These are phyloP conservation scores for Fonsecaea nubica DNA, from an alignment of 2,329 filamentous ascomycete species.

Conservation along the genomic window DNA sequence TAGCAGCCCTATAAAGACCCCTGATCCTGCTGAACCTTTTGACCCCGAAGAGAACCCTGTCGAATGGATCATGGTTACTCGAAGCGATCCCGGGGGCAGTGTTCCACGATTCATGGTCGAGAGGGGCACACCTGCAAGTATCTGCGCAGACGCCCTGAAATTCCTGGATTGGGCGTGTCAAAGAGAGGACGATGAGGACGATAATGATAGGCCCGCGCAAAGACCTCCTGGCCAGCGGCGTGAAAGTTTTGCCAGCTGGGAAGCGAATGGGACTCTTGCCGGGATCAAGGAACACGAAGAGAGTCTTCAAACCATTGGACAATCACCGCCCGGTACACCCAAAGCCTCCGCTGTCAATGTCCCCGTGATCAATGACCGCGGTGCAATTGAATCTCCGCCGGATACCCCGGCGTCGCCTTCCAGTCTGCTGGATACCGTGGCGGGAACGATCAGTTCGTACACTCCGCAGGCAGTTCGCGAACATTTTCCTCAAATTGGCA, in stretches of 20 bases:
- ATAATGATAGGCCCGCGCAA: constrained; percentile 33
- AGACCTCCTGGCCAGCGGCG: constrained; percentile 26
- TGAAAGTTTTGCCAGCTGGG: constrained; percentile 39
- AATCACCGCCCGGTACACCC: constrained; percentile 18
- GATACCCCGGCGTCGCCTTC: constrained; percentile 22
- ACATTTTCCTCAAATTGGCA: constrained; percentile 43
- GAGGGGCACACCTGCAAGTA: constrained; percentile 80
- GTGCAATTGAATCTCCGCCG: neutral
- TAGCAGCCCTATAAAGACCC: constrained; percentile 9
- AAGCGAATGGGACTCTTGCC: constrained; percentile 41
- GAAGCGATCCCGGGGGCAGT: constrained; percentile 85
- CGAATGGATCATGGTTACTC: constrained; percentile 92
- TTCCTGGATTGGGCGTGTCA: constrained; percentile 79
- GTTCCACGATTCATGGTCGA: constrained; percentile 93
- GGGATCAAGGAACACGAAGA: constrained; percentile 38
- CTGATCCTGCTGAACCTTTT: constrained; percentile 34
- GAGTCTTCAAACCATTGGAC: constrained; percentile 19
- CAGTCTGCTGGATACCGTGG: constrained; percentile 39
- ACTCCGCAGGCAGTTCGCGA: constrained; percentile 59
- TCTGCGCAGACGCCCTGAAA: constrained; percentile 78
- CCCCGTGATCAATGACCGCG: neutral
- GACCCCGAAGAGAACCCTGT: constrained; percentile 68
- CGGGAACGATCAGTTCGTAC: constrained; percentile 56
- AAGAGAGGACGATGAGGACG: constrained; percentile 53
- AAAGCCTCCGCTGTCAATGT: constrained; percentile 22